Evolutionary conservation across 352 stramenopile genomes (phyloP), one percentile per base, ranked within the genome.

Genomic region (Globisporangium irregulare): DNA sequence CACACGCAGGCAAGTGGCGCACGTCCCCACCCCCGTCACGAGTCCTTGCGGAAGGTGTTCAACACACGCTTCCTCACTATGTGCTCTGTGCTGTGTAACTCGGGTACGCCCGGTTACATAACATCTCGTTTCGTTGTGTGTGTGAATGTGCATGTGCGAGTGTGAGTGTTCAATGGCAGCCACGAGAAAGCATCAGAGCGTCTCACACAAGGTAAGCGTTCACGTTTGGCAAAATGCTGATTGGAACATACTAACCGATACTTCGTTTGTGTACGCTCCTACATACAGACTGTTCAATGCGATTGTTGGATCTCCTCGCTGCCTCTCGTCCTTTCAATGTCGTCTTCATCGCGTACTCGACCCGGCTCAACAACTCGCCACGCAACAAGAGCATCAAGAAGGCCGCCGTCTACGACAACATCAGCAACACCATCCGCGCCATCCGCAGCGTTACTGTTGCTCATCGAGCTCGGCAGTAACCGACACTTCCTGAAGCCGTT

Each of bases 171-270:
- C 10, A 12, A 25, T 7, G 46, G 12, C 46, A 53, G 12, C 15
- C 46, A n/a, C 6, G 5, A 25, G 46, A 24, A 53, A 53, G 46
- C 15, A n/a, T 25, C 46, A 53, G 6, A 20, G 7, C 46, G 12
- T 53, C 18, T 12, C 46, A 25, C 46, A 53, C 9, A 53, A 53
- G 46, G 46, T 25, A 53, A 53, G 46, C 46, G 46, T 25, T 53
- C 20, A 53, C 46, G 46, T 53, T 25, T 53, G 46, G 46, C n/a
- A 53, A 53, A 53, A 25, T 53, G 46, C n/a, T 53, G 20, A 53
- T 53, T 25, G 46, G 46, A 53, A 24, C 18, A 53, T 53, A 24
- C 46, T 53, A 24, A 53, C 25, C 46, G 46, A 53, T 53, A 53
- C 46, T 53, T 25, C 18, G 46, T 24, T 53, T 53, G 46, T 25